phyloP scores from a whole-genome alignment of 495 filamentous ascomycete species.

The Penicillium samsonianum region DNA sequence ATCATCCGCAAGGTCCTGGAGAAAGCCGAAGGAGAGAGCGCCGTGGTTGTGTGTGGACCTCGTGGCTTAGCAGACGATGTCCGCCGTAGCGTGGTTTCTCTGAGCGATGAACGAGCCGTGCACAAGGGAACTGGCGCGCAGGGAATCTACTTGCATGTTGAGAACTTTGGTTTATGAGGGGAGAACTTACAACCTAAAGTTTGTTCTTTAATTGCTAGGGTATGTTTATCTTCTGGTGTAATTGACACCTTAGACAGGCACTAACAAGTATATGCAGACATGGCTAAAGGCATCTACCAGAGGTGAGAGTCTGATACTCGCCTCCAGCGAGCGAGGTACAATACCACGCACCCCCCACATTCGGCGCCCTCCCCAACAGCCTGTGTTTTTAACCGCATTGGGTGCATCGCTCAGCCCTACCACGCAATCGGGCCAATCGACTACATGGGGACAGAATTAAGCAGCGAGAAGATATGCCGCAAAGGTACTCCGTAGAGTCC shows the following conservation, averaged over 20 bases:
- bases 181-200: neutral
- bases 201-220: neutral
- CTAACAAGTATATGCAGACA: neutral
- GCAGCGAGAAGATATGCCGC: neutral
- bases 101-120: conserved; percentile 85
- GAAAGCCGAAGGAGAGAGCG: conserved; percentile 75
- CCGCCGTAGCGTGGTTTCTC: conserved; percentile 62
- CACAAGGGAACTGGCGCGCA: conserved; percentile 91
- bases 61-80: conserved; percentile 63
- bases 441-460: neutral
- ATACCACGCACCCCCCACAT: too few relatives aligned
- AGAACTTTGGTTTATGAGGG: conserved; percentile 40
- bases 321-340: too few relatives aligned
- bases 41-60: conserved; percentile 81
- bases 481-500: neutral
- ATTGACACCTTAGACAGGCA: neutral
- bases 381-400: too few relatives aligned
- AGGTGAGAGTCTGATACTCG: neutral
- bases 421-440: too few relatives aligned
- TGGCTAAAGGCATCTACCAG: neutral
- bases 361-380: too few relatives aligned
- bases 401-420: too few relatives aligned
- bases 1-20: conserved; percentile 64
- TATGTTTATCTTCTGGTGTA: neutral
- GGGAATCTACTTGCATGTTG: conserved; percentile 60